Evolutionary conservation across 2,329 filamentous ascomycete species (phyloP).

Genomic region (Claviceps paspali): DNA sequence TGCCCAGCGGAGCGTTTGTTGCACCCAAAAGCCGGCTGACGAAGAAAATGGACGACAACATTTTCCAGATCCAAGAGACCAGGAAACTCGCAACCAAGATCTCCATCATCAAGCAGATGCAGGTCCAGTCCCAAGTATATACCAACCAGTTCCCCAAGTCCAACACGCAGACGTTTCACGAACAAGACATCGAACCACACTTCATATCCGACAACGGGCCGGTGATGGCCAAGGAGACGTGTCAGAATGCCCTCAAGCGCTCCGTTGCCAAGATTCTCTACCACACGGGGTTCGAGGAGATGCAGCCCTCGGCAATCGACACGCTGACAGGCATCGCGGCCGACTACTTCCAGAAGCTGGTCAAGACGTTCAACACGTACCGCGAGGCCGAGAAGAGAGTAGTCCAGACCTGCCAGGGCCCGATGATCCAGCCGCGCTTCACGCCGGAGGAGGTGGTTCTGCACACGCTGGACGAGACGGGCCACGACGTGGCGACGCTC

Average conservation of each 20-base stretch:
- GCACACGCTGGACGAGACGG: conserved; percentile 73
- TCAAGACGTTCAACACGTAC: conserved; percentile 66
- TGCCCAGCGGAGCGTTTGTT: conserved; percentile 60
- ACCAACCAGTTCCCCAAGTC: conserved; percentile 98
- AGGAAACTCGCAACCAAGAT: conserved; percentile 93
- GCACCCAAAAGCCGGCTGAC: conserved; percentile 60
- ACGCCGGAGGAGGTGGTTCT: conserved; percentile 74
- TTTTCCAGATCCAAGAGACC: conserved; percentile 91
- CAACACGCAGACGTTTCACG: conserved; percentile 74
- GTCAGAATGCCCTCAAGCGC: conserved; percentile 70
- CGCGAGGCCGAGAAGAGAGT: conserved; percentile 67
- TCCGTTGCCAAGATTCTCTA: conserved; percentile 93
- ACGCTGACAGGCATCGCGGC: conserved; percentile 76
- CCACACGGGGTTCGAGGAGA: conserved; percentile 90
- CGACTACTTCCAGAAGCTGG: conserved; percentile 79
- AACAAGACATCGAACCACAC: conserved; percentile 75
- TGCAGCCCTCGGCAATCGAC: conserved; percentile 87
- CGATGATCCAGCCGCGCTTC: conserved; percentile 47
- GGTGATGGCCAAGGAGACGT: conserved; percentile 70
- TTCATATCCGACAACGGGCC: conserved; percentile 81
- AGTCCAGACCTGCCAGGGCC: conserved; percentile 27
- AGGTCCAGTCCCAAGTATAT: conserved; percentile 93
- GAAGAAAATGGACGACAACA: conserved; percentile 75
- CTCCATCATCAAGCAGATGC: conserved; percentile 97
- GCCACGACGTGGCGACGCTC: conserved; percentile 64